Base-by-base conservation (phyloP, 768 basidiomycete genomes). In the Pleurotus sapidus region DNA sequence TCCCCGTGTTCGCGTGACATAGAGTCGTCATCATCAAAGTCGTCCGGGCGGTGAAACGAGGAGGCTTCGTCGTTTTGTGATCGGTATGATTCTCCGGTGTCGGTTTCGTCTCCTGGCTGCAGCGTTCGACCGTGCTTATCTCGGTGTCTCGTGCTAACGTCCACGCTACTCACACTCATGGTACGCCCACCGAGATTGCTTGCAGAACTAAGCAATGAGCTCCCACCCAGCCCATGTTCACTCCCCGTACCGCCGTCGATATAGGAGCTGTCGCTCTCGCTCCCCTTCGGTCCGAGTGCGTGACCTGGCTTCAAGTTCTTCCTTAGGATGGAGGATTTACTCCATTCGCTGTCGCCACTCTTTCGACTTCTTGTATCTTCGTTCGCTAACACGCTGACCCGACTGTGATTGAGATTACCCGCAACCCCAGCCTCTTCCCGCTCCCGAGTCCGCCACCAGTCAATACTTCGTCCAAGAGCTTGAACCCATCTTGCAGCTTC, bases 401-500 rank as follows among this genome's bases (percentile, higher is more conserved):
- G 6, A 46, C 46, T 42, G 37, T 4, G 34, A 43, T 51, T 47
- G 38, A 4, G 34, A 45, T 51, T 53, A 48, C 45, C 46, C 47
- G 46, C 30, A 46, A 63, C 42, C 68, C 69, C 50, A 18, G 51
- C 18, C 20, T 67, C 58, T 14, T 63, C 62, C 38, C 67, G 61
- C 45, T 80, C 76, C n/a, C 75, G 74, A 56, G 78, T 79, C 48
- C 78, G 51, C 51, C 51, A 80, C 78, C 84, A 88, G 30, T 93
- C 90, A 58, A 94, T 87, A 60, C 85, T 87, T 66, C 81, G 82
- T 15, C 73, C 71, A 47, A 98, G 81, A 0, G 88, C 89, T 57
- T 88, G 84, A 1, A 85, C 84, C 95, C 95, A 98, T 9, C 95
- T 80, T 3, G 88, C 79, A 4, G 92, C 92, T 70, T 98, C 95